Conservation (phyloP, 2,329 filamentous ascomycete species). For the Penicillium griseofulvum region DNA sequence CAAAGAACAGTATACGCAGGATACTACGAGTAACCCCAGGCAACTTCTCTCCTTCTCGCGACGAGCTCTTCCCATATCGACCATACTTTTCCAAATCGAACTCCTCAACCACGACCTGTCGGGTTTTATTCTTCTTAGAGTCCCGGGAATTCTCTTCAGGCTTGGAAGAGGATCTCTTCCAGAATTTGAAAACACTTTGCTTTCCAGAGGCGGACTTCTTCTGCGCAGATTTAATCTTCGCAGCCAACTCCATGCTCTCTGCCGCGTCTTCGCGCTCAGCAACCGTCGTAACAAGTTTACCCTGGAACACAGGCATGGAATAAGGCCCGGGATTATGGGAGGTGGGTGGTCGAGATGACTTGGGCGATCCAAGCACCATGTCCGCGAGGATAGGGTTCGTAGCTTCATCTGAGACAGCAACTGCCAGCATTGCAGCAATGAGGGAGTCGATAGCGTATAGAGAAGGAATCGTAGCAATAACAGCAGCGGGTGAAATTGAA, state of each 20-base stretch:
- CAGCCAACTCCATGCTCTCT: slow-evolving; percentile 38
- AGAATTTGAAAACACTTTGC: slow-evolving; percentile 20
- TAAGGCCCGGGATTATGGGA: slow-evolving; percentile 4
- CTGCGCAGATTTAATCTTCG: slow-evolving; percentile 30
- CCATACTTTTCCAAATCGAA: slow-evolving; percentile 48
- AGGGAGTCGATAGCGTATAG: slow-evolving; percentile 50
- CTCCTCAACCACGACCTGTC: slow-evolving; percentile 40
- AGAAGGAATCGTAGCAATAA: slow-evolving; percentile 44
- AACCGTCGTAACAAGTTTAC: slow-evolving; percentile 36
- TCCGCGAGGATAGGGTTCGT: slow-evolving; percentile 40
- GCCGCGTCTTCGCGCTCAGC: slow-evolving; percentile 45
- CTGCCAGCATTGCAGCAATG: slow-evolving; percentile 45
- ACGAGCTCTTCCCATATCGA: slow-evolving; percentile 36
- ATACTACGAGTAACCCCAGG: slow-evolving; percentile 37
- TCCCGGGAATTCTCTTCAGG: neutral
- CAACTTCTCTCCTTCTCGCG: slow-evolving; percentile 40
- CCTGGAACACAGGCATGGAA: slow-evolving; percentile 22
- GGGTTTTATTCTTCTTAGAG: slow-evolving; percentile 25
- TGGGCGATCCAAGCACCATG: slow-evolving; percentile 31
- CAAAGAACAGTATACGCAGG: slow-evolving; percentile 40
- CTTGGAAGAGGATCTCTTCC: slow-evolving; percentile 7
- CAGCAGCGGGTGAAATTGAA: slow-evolving; percentile 41
- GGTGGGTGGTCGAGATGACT: slow-evolving; percentile 10
- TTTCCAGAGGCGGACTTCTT: slow-evolving; percentile 13
- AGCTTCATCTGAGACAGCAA: slow-evolving; percentile 44